Conservation (phyloP, 768 basidiomycete genomes). For the Sistotremastrum niveocremeum region DNA sequence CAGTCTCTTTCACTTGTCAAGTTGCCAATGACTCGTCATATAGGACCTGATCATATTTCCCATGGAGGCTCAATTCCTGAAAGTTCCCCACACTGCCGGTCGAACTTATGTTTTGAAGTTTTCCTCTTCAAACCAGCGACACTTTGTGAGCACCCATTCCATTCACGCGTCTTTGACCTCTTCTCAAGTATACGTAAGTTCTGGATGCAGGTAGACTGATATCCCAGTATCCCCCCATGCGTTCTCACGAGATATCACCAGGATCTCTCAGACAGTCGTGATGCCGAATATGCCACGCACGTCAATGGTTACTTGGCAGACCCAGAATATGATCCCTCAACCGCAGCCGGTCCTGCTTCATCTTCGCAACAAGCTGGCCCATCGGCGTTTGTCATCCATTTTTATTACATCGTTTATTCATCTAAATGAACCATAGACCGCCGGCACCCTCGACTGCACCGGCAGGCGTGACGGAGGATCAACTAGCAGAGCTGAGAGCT, state of each 20-base stretch:
- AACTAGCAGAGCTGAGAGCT: constrained; percentile 46
- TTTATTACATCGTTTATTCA: neutral
- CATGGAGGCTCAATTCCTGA: constrained; percentile 68
- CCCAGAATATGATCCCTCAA: constrained; percentile 28
- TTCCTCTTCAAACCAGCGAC: constrained; percentile 75
- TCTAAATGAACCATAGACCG: constrained; percentile 5
- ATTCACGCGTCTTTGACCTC: neutral
- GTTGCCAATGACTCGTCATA: neutral
- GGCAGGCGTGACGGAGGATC: constrained; percentile 37
- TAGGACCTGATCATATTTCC: constrained; percentile 86
- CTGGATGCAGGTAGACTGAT: constrained; percentile 65
- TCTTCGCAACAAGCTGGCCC: too few species aligned
- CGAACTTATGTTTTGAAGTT: constrained; percentile 84
- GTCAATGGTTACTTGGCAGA: constrained; percentile 60
- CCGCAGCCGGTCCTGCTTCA: too few species aligned
- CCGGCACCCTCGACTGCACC: constrained; percentile 21
- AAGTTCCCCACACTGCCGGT: constrained; percentile 55
- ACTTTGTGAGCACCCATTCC: constrained; percentile 50
- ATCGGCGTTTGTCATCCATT: constrained; percentile 3
- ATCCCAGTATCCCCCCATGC: neutral
- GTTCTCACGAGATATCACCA: constrained; percentile 14
- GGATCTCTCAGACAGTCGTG: constrained; percentile 55
- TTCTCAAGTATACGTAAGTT: constrained; percentile 33
- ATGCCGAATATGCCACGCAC: constrained; percentile 61
- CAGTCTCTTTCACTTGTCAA: neutral